These are phyloP conservation scores for Aspergillus bridgeri DNA, from an alignment of 495 filamentous ascomycete species.

Conservation along the genomic window DNA sequence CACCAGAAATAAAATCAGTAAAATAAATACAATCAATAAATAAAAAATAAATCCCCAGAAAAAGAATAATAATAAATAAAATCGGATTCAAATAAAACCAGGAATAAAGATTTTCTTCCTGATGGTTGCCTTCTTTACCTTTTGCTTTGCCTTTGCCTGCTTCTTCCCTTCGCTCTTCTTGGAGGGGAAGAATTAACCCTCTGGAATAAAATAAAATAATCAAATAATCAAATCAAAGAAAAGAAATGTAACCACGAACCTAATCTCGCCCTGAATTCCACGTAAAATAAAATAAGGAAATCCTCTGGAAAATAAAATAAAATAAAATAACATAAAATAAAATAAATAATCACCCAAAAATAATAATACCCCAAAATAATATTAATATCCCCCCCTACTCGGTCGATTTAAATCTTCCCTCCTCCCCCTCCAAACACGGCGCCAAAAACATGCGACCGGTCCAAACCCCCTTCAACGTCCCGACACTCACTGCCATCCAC, in stretches of 20 bases:
- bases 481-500: slow-evolving; percentile 48
- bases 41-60: background rate
- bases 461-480: slow-evolving; percentile 40
- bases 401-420: slow-evolving; percentile 7
- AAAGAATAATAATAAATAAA: slow-evolving; percentile 4
- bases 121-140: too few relatives aligned
- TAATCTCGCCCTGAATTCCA: background rate
- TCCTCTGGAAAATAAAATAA: background rate
- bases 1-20: background rate
- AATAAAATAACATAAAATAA: background rate
- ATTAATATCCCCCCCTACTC: background rate
- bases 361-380: background rate
- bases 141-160: too few relatives aligned
- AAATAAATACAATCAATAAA: slow-evolving; percentile 7
- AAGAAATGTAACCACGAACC: slow-evolving; percentile 1
- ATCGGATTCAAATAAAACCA: background rate
- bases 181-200: too few relatives aligned
- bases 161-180: too few relatives aligned
- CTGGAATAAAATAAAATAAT: slow-evolving; percentile 5
- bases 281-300: background rate
- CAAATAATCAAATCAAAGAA: background rate
- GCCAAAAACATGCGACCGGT: slow-evolving; percentile 49
- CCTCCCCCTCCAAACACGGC: slow-evolving; percentile 49
- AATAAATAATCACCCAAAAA: background rate
- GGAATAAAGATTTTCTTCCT: too few relatives aligned